Evolutionary conservation across 495 filamentous ascomycete species (phyloP), one percentile per base, ranked within the genome.

Genomic region (Annulohypoxylon moriforme): DNA sequence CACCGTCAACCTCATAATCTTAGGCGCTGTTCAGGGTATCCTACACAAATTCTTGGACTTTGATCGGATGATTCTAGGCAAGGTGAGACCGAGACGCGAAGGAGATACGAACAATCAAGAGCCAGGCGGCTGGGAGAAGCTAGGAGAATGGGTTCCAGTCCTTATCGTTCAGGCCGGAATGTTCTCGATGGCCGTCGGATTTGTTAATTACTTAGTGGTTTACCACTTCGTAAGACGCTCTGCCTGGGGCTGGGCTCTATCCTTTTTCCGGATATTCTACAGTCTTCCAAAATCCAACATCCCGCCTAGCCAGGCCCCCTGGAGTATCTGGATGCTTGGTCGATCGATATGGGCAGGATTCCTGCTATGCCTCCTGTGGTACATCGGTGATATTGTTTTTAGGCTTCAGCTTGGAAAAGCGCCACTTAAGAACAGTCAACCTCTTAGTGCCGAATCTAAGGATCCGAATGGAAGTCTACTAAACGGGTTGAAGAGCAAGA

Each of bases 381-480:
- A 92, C 44, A 81, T 90, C 4, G 86, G 88, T 24, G 95, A 96
- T 75, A 77, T 85, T 13, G 87, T 90, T 47, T 98, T 98, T 79
- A 89, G 89, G 25, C 75, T 90, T 31, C 93, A 93, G 79, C 86
- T 98, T 67, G 86, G 89, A 22, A 89, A 91, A 77, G 89, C 91
- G 69, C 96, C 96, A 6, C 76, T 97, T 46, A 96, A 96, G 78
- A 89, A 91, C 66, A 89, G 85, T 1, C 89, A 92, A 71, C 93
- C 94, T n/a, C 84, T 99, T 22, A 96, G 93, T 1, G 83, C 85
- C 10, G 91, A 94, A 60, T 92, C 93, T 4, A 92, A 89, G 69
- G 96, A 98, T 81, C 94, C 96, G 1, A 99, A 96, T 72, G 95
- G 93, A 36, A 97, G 91, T 73, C 82, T 99, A 42, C 77, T 98